These are phyloP conservation scores for Alternaria sp. DNA, from an alignment of 2,329 filamentous ascomycete genomes.

Conservation along the genomic window DNA sequence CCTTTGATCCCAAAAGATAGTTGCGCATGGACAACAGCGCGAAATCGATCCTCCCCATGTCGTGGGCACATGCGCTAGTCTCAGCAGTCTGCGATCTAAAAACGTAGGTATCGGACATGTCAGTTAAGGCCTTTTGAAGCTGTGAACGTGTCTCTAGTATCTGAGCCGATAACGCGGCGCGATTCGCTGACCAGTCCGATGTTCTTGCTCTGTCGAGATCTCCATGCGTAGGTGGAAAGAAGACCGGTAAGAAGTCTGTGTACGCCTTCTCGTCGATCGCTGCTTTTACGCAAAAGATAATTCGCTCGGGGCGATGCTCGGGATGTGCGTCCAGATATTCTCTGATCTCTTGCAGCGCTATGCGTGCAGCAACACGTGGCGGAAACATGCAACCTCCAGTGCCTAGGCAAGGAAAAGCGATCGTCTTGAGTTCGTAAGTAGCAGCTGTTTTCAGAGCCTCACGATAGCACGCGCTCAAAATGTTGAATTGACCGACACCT, in stretches of 20 bases:
- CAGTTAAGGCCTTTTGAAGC: conserved; percentile 23
- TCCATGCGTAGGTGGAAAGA: conserved; percentile 44
- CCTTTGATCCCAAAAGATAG: conserved; percentile 18
- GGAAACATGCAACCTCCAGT: conserved; percentile 44
- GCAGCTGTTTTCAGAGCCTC: conserved; percentile 34
- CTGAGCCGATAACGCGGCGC: conserved; percentile 21
- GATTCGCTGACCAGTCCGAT: conserved; percentile 16
- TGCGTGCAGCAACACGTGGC: conserved; percentile 39
- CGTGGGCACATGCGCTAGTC: not conserved
- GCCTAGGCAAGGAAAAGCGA: conserved; percentile 47
- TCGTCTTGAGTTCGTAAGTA: conserved; percentile 31
- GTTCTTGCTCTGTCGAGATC: conserved; percentile 35
- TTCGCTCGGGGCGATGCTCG: conserved; percentile 32
- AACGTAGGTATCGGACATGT: conserved; percentile 23
- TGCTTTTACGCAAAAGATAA: conserved; percentile 43
- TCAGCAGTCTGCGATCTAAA: conserved; percentile 13
- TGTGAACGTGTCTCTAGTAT: conserved; percentile 29
- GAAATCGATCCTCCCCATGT: conserved; percentile 24
- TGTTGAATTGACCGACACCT: conserved; percentile 34
- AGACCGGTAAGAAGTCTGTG: conserved; percentile 39
- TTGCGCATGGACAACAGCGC: conserved; percentile 25
- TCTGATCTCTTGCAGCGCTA: conserved; percentile 45
- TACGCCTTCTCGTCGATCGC: conserved; percentile 40
- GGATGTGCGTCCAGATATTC: conserved; percentile 41
- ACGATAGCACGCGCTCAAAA: conserved; percentile 45